phyloP scores from a whole-genome alignment of 1,284 basidiomycete species.

The Microbotryomycetes sp. region DNA sequence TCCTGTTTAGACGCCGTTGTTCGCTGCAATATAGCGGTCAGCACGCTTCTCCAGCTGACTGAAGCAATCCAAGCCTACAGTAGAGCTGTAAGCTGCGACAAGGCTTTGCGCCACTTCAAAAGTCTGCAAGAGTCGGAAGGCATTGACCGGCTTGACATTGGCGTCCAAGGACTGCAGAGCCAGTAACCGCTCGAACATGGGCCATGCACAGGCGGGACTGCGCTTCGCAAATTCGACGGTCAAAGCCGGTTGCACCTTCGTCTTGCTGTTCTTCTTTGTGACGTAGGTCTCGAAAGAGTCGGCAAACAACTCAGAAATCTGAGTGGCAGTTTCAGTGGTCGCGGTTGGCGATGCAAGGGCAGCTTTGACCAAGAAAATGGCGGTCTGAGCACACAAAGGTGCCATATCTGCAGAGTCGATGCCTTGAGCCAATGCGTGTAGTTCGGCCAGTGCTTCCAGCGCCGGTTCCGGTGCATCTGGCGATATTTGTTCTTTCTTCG shows the following conservation, averaged over 20 bases:
- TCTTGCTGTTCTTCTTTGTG: conserved; percentile 31
- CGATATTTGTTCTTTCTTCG: conserved; percentile 9
- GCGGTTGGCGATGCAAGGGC: conserved; percentile 17
- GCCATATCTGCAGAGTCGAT: conserved; percentile 23
- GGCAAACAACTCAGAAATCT: conserved; percentile 12
- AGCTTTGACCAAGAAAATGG: conserved; percentile 25
- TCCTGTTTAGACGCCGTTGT: conserved; percentile 41
- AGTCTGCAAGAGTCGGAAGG: conserved; percentile 65
- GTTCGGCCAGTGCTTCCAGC: conserved; percentile 26
- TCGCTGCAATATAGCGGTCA: conserved; percentile 26
- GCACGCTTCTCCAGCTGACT: not conserved
- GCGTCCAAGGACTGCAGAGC: conserved; percentile 15
- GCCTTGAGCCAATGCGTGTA: conserved; percentile 16
- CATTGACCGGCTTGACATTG: conserved; percentile 57
- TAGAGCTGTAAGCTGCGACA: conserved; percentile 40
- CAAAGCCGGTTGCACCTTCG: conserved; percentile 25
- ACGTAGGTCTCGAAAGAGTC: conserved; percentile 24
- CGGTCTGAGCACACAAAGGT: conserved; percentile 19
- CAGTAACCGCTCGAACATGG: conserved; percentile 10
- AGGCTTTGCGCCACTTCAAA: conserved; percentile 65
- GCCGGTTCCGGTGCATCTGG: conserved; percentile 15
- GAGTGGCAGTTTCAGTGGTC: conserved; percentile 1
- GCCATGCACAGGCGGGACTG: conserved; percentile 20
- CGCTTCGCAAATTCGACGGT: conserved; percentile 21
- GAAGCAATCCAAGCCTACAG: not conserved